phyloP scores from a whole-genome alignment of 2,329 filamentous ascomycete genomes.

The Thyridium curvatum region DNA sequence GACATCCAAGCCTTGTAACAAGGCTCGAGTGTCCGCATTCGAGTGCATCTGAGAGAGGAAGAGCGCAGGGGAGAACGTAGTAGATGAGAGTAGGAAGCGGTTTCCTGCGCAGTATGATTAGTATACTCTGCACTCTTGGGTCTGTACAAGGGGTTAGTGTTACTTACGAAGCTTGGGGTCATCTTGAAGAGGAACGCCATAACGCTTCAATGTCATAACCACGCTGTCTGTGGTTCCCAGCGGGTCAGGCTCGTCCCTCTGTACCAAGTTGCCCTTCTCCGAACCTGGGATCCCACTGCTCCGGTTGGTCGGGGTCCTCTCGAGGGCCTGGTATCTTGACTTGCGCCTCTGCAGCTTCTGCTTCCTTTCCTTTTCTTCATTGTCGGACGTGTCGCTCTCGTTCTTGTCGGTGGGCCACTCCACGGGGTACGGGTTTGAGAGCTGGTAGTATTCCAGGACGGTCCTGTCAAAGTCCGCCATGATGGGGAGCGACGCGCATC shows the following conservation, averaged over 20 bases:
- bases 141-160: neutral
- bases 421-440: conserved; percentile 69
- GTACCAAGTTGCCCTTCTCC: conserved; percentile 71
- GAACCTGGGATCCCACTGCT: conserved; percentile 61
- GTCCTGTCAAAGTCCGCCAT: conserved; percentile 69
- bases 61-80: conserved; percentile 84
- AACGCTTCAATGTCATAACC: conserved; percentile 67
- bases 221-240: conserved; percentile 86
- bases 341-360: conserved; percentile 53
- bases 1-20: conserved; percentile 76
- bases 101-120: conserved; percentile 53
- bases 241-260: conserved; percentile 89
- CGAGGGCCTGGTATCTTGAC: conserved; percentile 79
- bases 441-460: conserved; percentile 84
- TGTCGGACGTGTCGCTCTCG: conserved; percentile 60
- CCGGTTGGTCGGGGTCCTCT: conserved; percentile 64
- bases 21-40: conserved; percentile 71
- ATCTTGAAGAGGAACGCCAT: conserved; percentile 78
- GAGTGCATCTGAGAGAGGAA: conserved; percentile 92
- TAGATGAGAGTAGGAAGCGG: conserved; percentile 91
- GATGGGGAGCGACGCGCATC: conserved; percentile 9
- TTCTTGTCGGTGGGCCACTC: conserved; percentile 85
- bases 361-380: conserved; percentile 42
- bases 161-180: conserved; percentile 67
- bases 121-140: neutral